phyloP scores from a whole-genome alignment of 2,329 filamentous ascomycete genomes.

The Aspergillus fischeri region DNA sequence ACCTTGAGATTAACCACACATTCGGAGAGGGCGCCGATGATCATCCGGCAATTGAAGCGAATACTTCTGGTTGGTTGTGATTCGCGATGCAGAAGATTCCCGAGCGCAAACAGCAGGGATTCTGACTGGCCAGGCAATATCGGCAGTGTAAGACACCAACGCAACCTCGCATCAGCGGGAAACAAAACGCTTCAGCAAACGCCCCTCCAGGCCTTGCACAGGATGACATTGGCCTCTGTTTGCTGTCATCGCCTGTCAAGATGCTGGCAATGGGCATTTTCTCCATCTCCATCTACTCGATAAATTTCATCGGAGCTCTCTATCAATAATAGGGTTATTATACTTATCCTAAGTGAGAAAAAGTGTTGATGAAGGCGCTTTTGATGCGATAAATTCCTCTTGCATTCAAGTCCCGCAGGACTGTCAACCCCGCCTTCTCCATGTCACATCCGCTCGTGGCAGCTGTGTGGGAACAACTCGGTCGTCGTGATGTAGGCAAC shows the following conservation, averaged over 20 bases:
- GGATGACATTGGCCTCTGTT: background rate
- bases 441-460: conserved; percentile 32
- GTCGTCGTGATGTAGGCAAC: conserved; percentile 30
- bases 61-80: background rate
- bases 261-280: background rate
- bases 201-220: background rate
- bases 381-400: background rate
- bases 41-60: background rate
- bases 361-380: background rate
- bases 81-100: background rate
- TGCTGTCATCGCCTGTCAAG: background rate
- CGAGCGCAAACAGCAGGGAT: background rate
- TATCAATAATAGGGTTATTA: background rate
- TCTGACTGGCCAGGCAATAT: conserved; percentile 3
- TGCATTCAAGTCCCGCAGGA: conserved; percentile 12
- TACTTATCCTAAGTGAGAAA: background rate
- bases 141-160: conserved; percentile 17
- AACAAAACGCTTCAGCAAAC: background rate
- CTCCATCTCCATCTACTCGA: background rate
- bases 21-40: background rate
- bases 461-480: conserved; percentile 33
- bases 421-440: conserved; percentile 8
- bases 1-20: background rate
- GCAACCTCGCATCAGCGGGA: conserved; percentile 20
- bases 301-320: background rate